Percentiles rank a stretch among this genome's conserved stretches.
phyloP scores from a whole-genome alignment of 192 early-diverging fungal species.

The Rhizophagus sp. region DNA sequence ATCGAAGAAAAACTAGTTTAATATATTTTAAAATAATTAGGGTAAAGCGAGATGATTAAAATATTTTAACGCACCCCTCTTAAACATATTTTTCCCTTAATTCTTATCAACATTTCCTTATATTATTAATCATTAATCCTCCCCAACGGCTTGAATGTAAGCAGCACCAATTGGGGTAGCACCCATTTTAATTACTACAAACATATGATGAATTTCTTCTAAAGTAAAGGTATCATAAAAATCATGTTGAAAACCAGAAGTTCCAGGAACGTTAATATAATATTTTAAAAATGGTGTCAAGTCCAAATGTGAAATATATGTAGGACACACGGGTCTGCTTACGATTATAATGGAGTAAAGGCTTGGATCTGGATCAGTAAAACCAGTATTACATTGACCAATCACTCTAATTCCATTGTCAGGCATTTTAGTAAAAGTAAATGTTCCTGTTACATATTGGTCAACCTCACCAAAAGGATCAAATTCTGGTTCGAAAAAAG shows the following conservation, averaged over 20 bases:
- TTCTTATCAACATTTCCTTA: no score
- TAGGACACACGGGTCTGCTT: background rate
- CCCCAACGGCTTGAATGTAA: background rate
- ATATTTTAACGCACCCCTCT: no score
- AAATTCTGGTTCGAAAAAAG: background rate
- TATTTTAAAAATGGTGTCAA: background rate
- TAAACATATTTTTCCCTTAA: no score
- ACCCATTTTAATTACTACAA: background rate
- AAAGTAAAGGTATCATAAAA: background rate
- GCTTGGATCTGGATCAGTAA: background rate
- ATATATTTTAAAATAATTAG: no score
- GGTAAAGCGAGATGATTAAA: no score
- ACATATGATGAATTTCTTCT: background rate
- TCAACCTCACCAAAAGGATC: background rate
- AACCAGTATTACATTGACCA: conserved; percentile 19
- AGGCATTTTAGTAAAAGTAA: background rate
- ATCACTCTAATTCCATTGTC: background rate
- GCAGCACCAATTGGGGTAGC: background rate
- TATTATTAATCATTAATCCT: no score
- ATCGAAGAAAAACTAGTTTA: no score
- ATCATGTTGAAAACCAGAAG: background rate
- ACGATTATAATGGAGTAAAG: background rate
- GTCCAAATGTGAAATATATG: background rate
- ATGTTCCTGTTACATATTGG: background rate
- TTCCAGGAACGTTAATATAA: background rate